Conservation (phyloP, 257 asterid genomes). For the Fraxinus cuspidata region DNA sequence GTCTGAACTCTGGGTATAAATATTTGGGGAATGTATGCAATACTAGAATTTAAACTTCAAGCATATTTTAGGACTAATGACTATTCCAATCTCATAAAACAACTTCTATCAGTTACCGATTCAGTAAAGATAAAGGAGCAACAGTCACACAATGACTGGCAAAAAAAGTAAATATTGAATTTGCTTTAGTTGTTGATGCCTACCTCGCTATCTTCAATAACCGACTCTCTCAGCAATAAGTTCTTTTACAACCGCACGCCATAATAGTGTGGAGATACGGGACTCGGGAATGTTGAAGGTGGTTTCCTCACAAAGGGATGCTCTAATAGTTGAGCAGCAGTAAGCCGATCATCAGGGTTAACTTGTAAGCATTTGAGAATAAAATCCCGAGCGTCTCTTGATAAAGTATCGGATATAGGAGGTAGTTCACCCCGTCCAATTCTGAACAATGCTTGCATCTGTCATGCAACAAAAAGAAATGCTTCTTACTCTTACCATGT, state of each 20-base stretch:
- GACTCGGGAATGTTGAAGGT: slow-evolving; percentile 39
- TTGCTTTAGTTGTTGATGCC: slow-evolving; percentile 3
- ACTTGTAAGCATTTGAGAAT: slow-evolving; percentile 60
- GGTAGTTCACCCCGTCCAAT: slow-evolving; percentile 70
- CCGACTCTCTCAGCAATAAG: slow-evolving; percentile 19
- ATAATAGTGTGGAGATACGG: slow-evolving; percentile 44
- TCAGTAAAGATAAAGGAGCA: neutral
- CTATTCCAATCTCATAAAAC: neutral
- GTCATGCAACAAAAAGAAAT: slow-evolving; percentile 24
- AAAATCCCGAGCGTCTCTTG: slow-evolving; percentile 61
- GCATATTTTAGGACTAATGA: neutral
- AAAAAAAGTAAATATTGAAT: neutral
- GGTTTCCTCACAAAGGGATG: slow-evolving; percentile 57
- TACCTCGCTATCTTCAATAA: slow-evolving; percentile 34
- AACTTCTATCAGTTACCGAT: neutral
- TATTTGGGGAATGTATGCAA: neutral
- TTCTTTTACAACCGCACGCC: slow-evolving; percentile 23
- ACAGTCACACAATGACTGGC: too few relatives aligned
- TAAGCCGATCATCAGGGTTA: slow-evolving; percentile 54
- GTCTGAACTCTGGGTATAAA: slow-evolving; percentile 1
- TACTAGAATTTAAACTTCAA: neutral
- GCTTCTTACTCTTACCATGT: neutral
- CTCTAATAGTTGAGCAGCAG: slow-evolving; percentile 60
- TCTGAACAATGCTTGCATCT: slow-evolving; percentile 66
- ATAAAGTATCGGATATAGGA: slow-evolving; percentile 50